Evolutionary conservation across 1,284 basidiomycete species (phyloP).

Genomic region (Psilocybe mexicana): DNA sequence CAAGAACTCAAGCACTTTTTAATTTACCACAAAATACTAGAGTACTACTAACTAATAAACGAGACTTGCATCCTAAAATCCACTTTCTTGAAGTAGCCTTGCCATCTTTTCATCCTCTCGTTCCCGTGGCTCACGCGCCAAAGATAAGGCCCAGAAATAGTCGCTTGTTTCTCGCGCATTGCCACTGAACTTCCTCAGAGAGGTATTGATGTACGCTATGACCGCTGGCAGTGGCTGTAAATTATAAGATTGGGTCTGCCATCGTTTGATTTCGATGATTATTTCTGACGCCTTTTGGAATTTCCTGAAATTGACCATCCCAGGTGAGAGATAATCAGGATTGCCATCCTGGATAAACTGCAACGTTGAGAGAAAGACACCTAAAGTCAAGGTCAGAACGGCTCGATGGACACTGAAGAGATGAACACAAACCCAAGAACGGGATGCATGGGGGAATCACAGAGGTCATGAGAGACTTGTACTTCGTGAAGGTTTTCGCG

Average conservation of each 20-base stretch:
- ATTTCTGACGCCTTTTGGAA: slow-evolving; percentile 92
- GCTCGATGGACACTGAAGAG: slow-evolving; percentile 1
- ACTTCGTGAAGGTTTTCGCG: slow-evolving; percentile 92
- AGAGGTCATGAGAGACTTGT: slow-evolving; percentile 82
- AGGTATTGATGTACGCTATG: slow-evolving; percentile 76
- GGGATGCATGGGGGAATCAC: slow-evolving; percentile 96
- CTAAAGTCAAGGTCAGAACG: slow-evolving; percentile 39
- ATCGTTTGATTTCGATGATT: slow-evolving; percentile 94
- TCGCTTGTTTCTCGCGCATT: slow-evolving; percentile 62
- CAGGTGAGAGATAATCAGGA: slow-evolving; percentile 78
- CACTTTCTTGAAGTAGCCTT: slow-evolving; percentile 85
- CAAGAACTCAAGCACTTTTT: no score
- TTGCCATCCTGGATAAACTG: slow-evolving; percentile 99
- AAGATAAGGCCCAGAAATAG: slow-evolving; percentile 82
- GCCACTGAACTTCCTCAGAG: slow-evolving; percentile 65
- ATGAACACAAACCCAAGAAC: slow-evolving; percentile 77
- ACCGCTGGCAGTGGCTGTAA: slow-evolving; percentile 72
- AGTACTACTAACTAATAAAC: no score
- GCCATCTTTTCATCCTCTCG: slow-evolving; percentile 94
- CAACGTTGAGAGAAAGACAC: slow-evolving; percentile 94
- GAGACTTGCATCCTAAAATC: slow-evolving; percentile 49
- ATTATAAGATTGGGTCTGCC: slow-evolving; percentile 92
- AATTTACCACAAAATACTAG: no score
- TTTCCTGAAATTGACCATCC: slow-evolving; percentile 95
- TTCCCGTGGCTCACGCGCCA: slow-evolving; percentile 89